phyloP scores from a whole-genome alignment of 257 asterid genomes.

The Solanum chilense region DNA sequence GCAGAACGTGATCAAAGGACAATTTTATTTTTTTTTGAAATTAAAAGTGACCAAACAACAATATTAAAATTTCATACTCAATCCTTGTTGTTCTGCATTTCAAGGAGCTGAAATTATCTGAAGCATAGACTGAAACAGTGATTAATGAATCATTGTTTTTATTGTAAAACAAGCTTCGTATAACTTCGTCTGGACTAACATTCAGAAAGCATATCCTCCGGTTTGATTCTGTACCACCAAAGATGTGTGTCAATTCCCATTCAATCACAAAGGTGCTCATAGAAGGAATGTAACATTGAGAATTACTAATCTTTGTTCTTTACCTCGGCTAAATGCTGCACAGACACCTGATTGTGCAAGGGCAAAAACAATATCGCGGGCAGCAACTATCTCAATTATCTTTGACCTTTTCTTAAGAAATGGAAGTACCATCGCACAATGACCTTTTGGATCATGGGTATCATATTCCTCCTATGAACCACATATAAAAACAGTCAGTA shows the following conservation, averaged over 20 bases:
- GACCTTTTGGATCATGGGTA: slow-evolving; percentile 96
- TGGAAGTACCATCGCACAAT: slow-evolving; percentile 48
- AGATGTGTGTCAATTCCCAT: not conserved
- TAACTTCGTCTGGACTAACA: slow-evolving; percentile 92
- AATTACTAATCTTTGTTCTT: not conserved
- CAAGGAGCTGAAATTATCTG: slow-evolving; percentile 87
- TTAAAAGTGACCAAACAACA: not conserved
- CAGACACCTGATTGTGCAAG: slow-evolving; percentile 98
- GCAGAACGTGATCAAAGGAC: not conserved
- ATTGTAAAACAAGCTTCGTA: slow-evolving; percentile 94
- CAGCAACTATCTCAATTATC: slow-evolving; percentile 94
- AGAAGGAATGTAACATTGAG: not conserved
- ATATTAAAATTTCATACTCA: slow-evolving; percentile 49
- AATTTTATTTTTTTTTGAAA: too few relatives aligned
- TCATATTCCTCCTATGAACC: slow-evolving; percentile 88
- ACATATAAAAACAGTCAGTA: not conserved
- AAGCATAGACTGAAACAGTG: slow-evolving; percentile 96
- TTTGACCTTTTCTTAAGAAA: slow-evolving; percentile 90
- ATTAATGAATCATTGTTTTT: slow-evolving; percentile 95
- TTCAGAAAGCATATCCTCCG: slow-evolving; percentile 94
- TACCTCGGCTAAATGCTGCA: slow-evolving; percentile 99
- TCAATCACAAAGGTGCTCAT: not conserved
- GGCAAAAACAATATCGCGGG: slow-evolving; percentile 96
- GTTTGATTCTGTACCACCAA: slow-evolving; percentile 63
- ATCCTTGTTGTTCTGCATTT: slow-evolving; percentile 97